These are phyloP conservation scores for Xylariaceae sp. DNA, from an alignment of 2,329 filamentous ascomycete genomes.

Conservation along the genomic window DNA sequence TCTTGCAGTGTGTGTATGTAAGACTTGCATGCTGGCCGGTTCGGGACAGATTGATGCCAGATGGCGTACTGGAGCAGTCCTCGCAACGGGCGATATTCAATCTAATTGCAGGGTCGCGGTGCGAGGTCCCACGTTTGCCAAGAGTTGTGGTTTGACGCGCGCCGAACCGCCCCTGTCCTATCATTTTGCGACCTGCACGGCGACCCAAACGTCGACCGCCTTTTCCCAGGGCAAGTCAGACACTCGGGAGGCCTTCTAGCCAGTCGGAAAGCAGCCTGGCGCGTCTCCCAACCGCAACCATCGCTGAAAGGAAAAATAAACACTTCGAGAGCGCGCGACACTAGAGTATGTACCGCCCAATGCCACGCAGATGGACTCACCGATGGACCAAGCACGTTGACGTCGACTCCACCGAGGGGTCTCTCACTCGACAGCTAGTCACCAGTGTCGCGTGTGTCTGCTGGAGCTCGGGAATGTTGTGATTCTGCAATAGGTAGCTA, in stretches of 20 bases:
- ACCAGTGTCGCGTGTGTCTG: slow-evolving; percentile 3
- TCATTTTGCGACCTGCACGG: slow-evolving; percentile 20
- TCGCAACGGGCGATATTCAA: too few relatives aligned
- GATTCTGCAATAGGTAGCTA: slow-evolving; percentile 5
- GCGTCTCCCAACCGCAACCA: slow-evolving; percentile 18
- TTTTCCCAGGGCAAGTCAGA: slow-evolving; percentile 3
- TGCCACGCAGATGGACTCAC: slow-evolving; percentile 7
- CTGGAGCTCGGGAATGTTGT: slow-evolving; percentile 6
- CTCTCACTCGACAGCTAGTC: neutral
- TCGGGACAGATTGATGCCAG: too few relatives aligned
- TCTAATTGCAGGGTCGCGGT: too few relatives aligned
- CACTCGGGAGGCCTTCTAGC: slow-evolving; percentile 10
- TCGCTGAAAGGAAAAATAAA: slow-evolving; percentile 18
- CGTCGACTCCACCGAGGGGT: neutral
- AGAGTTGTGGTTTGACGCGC: slow-evolving; percentile 16
- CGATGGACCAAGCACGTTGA: neutral
- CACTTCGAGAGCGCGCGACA: slow-evolving; percentile 19
- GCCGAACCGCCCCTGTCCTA: slow-evolving; percentile 20
- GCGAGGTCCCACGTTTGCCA: too few relatives aligned
- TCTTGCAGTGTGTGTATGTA: too few relatives aligned
- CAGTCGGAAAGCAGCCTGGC: slow-evolving; percentile 28
- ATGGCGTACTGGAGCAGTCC: too few relatives aligned
- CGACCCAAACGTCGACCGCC: slow-evolving; percentile 26
- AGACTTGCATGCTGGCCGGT: too few relatives aligned
- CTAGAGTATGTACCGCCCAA: neutral